phyloP scores from a whole-genome alignment of 2,329 filamentous ascomycete species.

The Ophioceras dolichostomum region DNA sequence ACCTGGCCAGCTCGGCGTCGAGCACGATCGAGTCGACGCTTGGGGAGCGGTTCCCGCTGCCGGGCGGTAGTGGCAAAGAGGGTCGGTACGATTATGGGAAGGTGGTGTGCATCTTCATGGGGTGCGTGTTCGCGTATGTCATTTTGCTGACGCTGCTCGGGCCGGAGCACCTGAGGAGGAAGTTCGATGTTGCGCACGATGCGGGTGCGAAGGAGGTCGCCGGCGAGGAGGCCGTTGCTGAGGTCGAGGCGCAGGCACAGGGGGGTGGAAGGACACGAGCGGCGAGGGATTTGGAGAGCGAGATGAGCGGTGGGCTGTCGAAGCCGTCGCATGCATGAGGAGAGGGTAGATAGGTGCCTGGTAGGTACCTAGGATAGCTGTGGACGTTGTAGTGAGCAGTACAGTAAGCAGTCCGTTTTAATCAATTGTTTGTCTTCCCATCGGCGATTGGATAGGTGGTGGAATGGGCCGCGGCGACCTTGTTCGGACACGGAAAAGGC shows the following conservation, averaged over 20 bases:
- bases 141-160: constrained; percentile 51
- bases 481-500: too few species aligned
- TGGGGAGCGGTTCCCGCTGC: constrained; percentile 62
- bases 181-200: constrained; percentile 37
- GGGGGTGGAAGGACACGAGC: background rate
- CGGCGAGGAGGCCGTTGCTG: constrained; percentile 21
- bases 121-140: constrained; percentile 58
- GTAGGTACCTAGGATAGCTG: too few species aligned
- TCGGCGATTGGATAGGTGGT: too few species aligned
- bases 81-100: constrained; percentile 62
- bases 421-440: too few species aligned
- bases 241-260: constrained; percentile 1
- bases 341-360: too few species aligned
- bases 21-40: constrained; percentile 68
- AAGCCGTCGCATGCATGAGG: too few species aligned
- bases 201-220: constrained; percentile 33
- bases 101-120: constrained; percentile 89
- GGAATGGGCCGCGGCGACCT: too few species aligned
- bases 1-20: constrained; percentile 60
- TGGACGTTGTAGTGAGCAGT: too few species aligned
- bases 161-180: constrained; percentile 37
- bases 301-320: too few species aligned
- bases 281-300: background rate
- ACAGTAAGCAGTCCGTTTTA: too few species aligned
- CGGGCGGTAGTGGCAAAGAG: constrained; percentile 27